Conservation (phyloP, 2,329 filamentous ascomycete genomes). For the Talaromyces sp. region DNA sequence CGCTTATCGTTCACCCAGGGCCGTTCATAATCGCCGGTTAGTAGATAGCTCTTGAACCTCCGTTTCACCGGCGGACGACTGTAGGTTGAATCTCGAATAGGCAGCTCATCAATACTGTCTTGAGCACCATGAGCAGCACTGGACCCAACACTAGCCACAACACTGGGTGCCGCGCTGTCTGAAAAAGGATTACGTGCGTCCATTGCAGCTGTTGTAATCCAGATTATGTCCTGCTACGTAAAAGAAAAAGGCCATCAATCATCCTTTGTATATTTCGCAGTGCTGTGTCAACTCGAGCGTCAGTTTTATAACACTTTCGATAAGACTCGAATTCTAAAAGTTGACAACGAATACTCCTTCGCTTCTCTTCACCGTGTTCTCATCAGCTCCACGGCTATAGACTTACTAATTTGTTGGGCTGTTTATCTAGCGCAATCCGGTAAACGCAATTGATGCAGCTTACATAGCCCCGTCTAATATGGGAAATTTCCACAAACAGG, state of each 20-base stretch:
- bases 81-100: constrained; percentile 1
- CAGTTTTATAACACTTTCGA: not conserved
- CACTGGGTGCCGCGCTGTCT: constrained; percentile 14
- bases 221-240: not conserved
- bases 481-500: not conserved
- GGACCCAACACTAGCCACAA: constrained; percentile 7
- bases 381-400: not conserved
- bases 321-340: not conserved
- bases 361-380: not conserved
- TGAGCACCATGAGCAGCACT: constrained; percentile 1
- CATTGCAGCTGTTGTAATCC: not conserved
- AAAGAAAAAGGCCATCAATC: not conserved
- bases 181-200: constrained; percentile 11
- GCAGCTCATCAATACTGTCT: constrained; percentile 3
- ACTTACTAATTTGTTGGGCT: not conserved
- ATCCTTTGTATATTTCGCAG: not conserved
- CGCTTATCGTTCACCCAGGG: constrained; percentile 18
- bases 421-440: not conserved
- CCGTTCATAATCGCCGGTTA: constrained; percentile 17
- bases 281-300: not conserved
- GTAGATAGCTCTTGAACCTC: constrained; percentile 17
- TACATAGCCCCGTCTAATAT: not conserved
- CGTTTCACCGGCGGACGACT: constrained; percentile 14
- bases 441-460: not conserved
- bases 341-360: not conserved